Evolutionary conservation across 805 yeast genomes (phyloP).

Genomic region (Yueomyces sinensis): DNA sequence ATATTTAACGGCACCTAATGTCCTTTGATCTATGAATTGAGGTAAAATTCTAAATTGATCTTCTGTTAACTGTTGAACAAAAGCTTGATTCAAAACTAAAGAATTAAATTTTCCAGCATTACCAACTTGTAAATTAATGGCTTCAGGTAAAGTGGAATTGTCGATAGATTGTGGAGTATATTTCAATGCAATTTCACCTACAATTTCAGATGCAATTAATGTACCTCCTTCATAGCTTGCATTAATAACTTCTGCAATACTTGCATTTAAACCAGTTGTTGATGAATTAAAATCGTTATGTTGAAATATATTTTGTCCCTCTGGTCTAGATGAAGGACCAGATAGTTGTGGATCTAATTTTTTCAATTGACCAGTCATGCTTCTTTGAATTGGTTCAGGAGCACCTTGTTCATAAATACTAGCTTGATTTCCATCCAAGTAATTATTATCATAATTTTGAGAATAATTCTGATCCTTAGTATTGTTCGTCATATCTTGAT

Average conservation of each 20-base stretch:
- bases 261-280: conserved; percentile 60
- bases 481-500: too few species aligned
- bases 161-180: conserved; percentile 29
- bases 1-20: conserved; percentile 75
- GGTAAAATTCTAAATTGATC: conserved; percentile 35
- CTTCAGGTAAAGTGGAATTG: conserved; percentile 26
- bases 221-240: conserved; percentile 63
- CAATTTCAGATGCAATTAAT: conserved; percentile 42
- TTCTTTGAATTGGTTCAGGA: too few species aligned
- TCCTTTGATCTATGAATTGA: conserved; percentile 40
- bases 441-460: too few species aligned
- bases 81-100: conserved; percentile 38
- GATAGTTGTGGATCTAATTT: conserved; percentile 31
- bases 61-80: conserved; percentile 35
- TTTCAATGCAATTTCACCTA: conserved; percentile 82
- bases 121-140: conserved; percentile 30
- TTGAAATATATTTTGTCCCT: conserved; percentile 27
- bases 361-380: conserved; percentile 21
- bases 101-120: conserved; percentile 30
- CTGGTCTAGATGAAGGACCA: conserved; percentile 24
- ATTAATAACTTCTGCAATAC: conserved; percentile 74
- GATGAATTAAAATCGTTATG: conserved; percentile 32
- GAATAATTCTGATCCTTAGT: too few species aligned
- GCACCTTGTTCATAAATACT: too few species aligned
- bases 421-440: conserved; percentile 23